Evolutionary conservation across 2,329 filamentous ascomycete genomes (phyloP).

Genomic region (Diplodia mutila): DNA sequence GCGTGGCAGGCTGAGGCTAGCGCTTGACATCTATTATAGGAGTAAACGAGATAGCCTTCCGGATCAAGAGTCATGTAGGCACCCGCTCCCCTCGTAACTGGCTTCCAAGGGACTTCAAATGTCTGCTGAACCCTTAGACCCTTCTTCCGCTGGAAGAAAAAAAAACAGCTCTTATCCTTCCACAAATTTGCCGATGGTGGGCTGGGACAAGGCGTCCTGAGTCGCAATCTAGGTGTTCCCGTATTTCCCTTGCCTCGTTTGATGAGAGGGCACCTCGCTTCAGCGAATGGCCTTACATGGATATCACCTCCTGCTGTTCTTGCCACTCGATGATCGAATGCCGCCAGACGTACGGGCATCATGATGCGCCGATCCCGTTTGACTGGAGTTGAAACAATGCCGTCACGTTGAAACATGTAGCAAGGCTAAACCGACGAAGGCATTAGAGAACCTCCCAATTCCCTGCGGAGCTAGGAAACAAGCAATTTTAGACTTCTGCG

Average conservation of each 20-base stretch:
- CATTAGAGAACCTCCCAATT: background rate
- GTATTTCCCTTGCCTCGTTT: constrained; percentile 16
- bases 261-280: constrained; percentile 14
- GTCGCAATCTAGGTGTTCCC: constrained; percentile 2
- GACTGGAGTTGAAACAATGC: background rate
- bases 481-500: background rate
- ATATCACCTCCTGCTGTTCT: background rate
- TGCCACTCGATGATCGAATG: background rate
- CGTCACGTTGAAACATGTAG: constrained; percentile 9
- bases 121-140: background rate
- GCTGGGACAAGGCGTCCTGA: background rate
- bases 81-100: background rate
- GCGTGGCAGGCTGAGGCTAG: constrained; percentile 9
- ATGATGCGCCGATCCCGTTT: background rate
- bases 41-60: constrained; percentile 4
- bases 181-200: background rate
- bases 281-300: background rate
- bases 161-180: background rate
- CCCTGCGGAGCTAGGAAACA: background rate
- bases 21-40: background rate
- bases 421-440: background rate
- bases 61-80: constrained; percentile 2
- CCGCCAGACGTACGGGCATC: background rate
- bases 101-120: background rate
- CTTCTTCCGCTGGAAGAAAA: background rate